phyloP scores from a whole-genome alignment of 2,329 filamentous ascomycete species.

The Phialocephala sp. region DNA sequence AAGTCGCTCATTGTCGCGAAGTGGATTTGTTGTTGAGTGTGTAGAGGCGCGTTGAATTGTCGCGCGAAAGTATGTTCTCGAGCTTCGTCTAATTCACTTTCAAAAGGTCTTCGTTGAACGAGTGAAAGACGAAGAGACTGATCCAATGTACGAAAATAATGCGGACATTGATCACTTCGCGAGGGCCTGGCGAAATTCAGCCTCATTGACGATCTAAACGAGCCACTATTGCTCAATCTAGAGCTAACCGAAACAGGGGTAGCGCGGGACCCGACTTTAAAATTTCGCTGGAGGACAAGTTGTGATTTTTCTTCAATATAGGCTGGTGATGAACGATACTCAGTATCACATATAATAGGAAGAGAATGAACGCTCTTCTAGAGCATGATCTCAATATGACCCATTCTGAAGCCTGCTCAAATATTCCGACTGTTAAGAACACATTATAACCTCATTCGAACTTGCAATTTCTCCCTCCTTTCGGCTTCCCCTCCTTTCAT shows the following conservation, averaged over 20 bases:
- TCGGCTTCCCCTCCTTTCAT: background rate
- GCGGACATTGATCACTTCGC: conserved; percentile 5
- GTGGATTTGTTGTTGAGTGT: background rate
- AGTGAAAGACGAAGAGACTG: conserved; percentile 10
- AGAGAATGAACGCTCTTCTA: conserved; percentile 65
- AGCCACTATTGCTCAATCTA: background rate
- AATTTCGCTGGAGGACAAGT: conserved; percentile 9
- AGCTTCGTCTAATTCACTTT: background rate
- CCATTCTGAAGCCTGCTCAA: conserved; percentile 61
- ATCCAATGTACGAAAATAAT: conserved; percentile 4
- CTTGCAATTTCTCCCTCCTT: background rate
- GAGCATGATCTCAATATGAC: conserved; percentile 63
- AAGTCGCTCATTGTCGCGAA: conserved; percentile 69
- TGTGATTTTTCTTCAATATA: conserved; percentile 41
- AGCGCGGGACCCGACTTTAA: background rate
- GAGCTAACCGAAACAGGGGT: background rate
- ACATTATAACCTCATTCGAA: background rate
- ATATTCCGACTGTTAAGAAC: background rate
- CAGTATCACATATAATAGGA: conserved; percentile 67
- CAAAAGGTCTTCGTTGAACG: conserved; percentile 3
- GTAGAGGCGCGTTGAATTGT: background rate
- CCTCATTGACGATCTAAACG: conserved; percentile 17
- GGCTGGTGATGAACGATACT: conserved; percentile 66
- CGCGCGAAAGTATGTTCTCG: background rate
- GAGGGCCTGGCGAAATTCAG: conserved; percentile 19